Conservation (phyloP, 108 stramenopile species). For the Skeletonema menzelii region DNA sequence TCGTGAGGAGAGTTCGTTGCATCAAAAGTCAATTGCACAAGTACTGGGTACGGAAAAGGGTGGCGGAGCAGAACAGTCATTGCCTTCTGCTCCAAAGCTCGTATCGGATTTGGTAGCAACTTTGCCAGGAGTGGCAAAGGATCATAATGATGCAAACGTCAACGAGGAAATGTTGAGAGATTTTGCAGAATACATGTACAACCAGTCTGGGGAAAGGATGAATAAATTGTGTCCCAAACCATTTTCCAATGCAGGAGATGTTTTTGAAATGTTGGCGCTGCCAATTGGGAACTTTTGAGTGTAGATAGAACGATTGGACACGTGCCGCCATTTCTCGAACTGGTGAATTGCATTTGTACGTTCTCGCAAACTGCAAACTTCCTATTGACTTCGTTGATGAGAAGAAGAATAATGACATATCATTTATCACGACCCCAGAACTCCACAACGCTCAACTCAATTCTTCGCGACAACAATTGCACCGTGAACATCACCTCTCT, state of each 20-base stretch:
- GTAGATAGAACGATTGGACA: too few species aligned
- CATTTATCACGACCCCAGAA: too few species aligned
- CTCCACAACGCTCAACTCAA: too few species aligned
- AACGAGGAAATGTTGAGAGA: conserved; percentile 21
- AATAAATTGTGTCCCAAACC: conserved; percentile 35
- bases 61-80: neutral
- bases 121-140: conserved; percentile 24
- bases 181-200: conserved; percentile 27
- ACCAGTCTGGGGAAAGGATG: conserved; percentile 11
- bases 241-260: conserved; percentile 26
- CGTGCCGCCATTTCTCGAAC: too few species aligned
- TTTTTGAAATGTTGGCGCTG: conserved; percentile 24
- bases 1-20: neutral
- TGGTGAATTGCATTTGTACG: too few species aligned
- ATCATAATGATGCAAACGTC: conserved; percentile 26
- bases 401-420: too few species aligned
- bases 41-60: conserved; percentile 3
- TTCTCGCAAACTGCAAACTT: too few species aligned
- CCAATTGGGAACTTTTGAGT: conserved; percentile 29
- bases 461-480: too few species aligned
- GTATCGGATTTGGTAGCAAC: conserved; percentile 15
- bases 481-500: conserved; percentile 37
- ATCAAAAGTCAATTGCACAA: conserved; percentile 24
- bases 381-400: too few species aligned
- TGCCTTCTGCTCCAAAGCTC: conserved; percentile 10